Conservation (phyloP, 2,329 filamentous ascomycete genomes). For the Periconia digitata region DNA sequence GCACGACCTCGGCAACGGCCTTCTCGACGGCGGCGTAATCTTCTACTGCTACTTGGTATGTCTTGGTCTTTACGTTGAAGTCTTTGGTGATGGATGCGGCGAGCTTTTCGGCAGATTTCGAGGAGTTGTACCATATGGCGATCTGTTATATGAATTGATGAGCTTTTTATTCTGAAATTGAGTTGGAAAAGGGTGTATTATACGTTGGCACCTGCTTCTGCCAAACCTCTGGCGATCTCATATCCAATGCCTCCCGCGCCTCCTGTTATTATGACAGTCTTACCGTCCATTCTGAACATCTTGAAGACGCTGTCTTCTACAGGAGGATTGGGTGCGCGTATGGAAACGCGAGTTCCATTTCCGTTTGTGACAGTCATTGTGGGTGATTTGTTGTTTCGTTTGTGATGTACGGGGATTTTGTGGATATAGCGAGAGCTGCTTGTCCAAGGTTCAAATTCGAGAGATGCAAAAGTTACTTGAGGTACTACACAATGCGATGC, state of each 20-base stretch:
- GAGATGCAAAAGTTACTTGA: neutral
- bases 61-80: constrained; percentile 6
- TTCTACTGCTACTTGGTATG: constrained; percentile 5
- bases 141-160: neutral
- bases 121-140: constrained; percentile 30
- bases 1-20: constrained; percentile 66
- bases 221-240: constrained; percentile 76
- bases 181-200: neutral
- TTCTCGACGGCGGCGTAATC: constrained; percentile 60
- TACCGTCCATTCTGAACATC: constrained; percentile 7
- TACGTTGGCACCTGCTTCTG: constrained; percentile 64
- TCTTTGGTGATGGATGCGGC: constrained; percentile 66
- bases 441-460: neutral
- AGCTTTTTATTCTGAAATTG: neutral
- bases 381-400: neutral
- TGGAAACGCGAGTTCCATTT: constrained; percentile 3
- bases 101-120: constrained; percentile 53
- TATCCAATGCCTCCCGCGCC: constrained; percentile 68
- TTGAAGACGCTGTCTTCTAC: constrained; percentile 8
- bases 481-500: neutral
- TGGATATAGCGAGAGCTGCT: neutral
- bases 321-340: constrained; percentile 4
- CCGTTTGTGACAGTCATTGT: constrained; percentile 6
- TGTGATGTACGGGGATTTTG: neutral
- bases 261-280: constrained; percentile 42